Percentiles rank a stretch among this genome's conserved stretches.
Conservation (phyloP, 192 early-diverging fungal species). For the Rhizophagus clarus region DNA sequence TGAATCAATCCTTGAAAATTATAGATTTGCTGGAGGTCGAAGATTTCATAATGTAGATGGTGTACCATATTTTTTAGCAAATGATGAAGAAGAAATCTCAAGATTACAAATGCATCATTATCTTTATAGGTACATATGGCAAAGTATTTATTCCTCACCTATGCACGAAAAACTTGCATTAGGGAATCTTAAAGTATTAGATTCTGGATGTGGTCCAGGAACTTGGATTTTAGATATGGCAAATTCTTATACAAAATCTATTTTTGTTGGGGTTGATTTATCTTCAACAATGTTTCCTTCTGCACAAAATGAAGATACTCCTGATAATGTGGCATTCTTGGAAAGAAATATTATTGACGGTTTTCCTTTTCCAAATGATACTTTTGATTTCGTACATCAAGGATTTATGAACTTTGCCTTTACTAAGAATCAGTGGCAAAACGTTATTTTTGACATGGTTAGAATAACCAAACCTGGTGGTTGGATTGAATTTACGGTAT, state of each 20-base stretch:
- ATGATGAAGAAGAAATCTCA: background rate
- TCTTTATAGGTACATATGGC: background rate
- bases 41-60: constrained; percentile 9
- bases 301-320: constrained; percentile 25
- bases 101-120: background rate
- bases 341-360: constrained; percentile 37
- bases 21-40: background rate
- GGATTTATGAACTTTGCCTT: constrained; percentile 48
- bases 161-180: background rate
- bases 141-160: constrained; percentile 5
- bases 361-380: constrained; percentile 50
- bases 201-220: constrained; percentile 33
- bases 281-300: constrained; percentile 40
- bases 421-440: constrained; percentile 47
- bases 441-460: constrained; percentile 47
- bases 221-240: constrained; percentile 51
- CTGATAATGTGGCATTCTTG: constrained; percentile 42
- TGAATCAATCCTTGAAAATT: background rate
- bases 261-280: constrained; percentile 55
- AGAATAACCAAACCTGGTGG: constrained; percentile 59
- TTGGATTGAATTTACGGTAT: constrained; percentile 48
- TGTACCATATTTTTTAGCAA: background rate
- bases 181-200: background rate
- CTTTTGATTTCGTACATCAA: constrained; percentile 56
- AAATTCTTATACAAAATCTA: constrained; percentile 43